Evolutionary conservation across 2,329 filamentous ascomycete species (phyloP), one percentile per base, ranked within the genome.

Genomic region (Penicillium frequentans): DNA sequence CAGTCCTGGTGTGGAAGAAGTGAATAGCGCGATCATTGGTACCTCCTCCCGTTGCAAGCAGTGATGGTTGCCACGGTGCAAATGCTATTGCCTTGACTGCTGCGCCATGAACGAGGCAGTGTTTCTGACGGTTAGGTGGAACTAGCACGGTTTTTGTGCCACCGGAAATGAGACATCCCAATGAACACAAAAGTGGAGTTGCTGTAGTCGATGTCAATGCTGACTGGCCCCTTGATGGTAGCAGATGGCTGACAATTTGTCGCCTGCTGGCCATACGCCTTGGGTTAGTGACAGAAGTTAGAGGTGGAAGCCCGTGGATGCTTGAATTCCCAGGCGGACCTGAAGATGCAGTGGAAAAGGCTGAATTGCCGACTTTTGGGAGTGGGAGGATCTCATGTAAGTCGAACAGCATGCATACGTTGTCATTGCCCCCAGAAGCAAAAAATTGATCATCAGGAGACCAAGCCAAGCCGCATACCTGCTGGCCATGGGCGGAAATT

Each of bases 61-160:
- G 82, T 3, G 89, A 90, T 24, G 90, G 85, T 55, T 93, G 90
- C 93, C 93, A 99, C 0, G 95, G 93, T 61, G 93, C 96, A 75
- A 98, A 98, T 2, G 95, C 92, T 65, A 98, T 95, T 31, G 95
- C 95, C 75, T 99, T 99, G 64, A 98, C 90, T 2, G 95, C 95
- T 0, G 93, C 93, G 26, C 86, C 86, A 71, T 99, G 91, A 11
- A 81, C 74, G 84, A 91, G 95, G 31, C 83, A 83, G 71, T 96
- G 86, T 65, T 84, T 88, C 67, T 90, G 86, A 29, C 81, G 77
- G 7, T 85, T 85, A 6, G 76, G 68, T 2, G 77, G 77, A 26
- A 90, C 74, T 24, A 79, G 75, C 19, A 81, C 77, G 23, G 82
- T 77, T 31, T 68, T 72, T 13, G 72, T 75, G 21, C 56, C 55